Evolutionary conservation across 805 yeast genomes (phyloP).

Genomic region (Yamadazyma sp.): DNA sequence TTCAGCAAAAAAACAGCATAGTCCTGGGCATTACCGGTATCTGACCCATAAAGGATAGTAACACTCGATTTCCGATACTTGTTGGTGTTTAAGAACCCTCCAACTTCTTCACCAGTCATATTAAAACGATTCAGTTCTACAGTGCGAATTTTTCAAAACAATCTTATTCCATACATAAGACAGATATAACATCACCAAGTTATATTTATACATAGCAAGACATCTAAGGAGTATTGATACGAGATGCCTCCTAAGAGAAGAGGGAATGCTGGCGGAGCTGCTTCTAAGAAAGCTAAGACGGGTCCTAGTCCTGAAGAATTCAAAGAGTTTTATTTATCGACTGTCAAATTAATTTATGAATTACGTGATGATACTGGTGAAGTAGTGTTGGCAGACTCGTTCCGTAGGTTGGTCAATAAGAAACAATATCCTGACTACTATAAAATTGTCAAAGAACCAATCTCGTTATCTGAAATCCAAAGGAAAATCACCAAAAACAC

Average conservation of each 20-base stretch:
- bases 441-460: constrained; percentile 30
- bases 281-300: constrained; percentile 9
- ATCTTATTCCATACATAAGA: neutral
- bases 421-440: constrained; percentile 41
- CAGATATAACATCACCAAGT: neutral
- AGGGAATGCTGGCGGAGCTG: constrained; percentile 12
- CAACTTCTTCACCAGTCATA: neutral
- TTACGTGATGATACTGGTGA: constrained; percentile 29
- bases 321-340: constrained; percentile 26
- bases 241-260: constrained; percentile 26
- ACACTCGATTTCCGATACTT: constrained; percentile 26
- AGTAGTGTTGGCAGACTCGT: constrained; percentile 23
- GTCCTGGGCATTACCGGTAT: constrained; percentile 89
- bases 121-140: neutral
- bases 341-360: constrained; percentile 28
- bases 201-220: too few relatives aligned
- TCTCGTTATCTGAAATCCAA: constrained; percentile 31
- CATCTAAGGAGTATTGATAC: neutral
- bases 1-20: constrained; percentile 64
- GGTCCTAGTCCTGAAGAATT: constrained; percentile 18
- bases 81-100: neutral
- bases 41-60: constrained; percentile 81
- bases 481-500: constrained; percentile 41
- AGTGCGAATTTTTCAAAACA: neutral
- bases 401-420: constrained; percentile 33